Percentiles rank a stretch among this genome's conserved stretches.
Evolutionary conservation across 768 basidiomycete species (phyloP).

Genomic region (Chalciporus chontae): DNA sequence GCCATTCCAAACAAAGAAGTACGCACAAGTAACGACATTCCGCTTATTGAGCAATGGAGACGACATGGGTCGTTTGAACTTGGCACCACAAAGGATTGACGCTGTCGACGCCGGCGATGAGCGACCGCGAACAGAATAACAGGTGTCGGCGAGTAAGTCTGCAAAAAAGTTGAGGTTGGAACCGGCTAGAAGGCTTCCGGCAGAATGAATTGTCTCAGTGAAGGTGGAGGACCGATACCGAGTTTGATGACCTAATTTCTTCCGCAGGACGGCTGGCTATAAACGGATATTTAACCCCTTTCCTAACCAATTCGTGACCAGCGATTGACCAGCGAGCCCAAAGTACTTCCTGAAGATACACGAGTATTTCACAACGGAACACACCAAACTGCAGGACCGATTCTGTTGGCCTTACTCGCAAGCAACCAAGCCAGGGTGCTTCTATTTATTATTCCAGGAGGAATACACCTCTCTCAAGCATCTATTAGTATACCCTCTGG

Average conservation of each 20-base stretch:
- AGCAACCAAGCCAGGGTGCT: too few species aligned
- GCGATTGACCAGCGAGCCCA: too few species aligned
- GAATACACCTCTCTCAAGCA: too few species aligned
- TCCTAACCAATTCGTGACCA: too few species aligned
- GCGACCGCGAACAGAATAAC: not conserved
- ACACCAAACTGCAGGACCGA: too few species aligned
- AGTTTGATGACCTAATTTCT: not conserved
- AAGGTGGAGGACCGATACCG: not conserved
- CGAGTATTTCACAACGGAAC: too few species aligned
- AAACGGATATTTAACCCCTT: not conserved
- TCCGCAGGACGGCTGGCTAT: not conserved
- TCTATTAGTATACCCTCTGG: too few species aligned
- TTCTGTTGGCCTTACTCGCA: too few species aligned
- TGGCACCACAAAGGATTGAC: not conserved
- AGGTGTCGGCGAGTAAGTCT: not conserved
- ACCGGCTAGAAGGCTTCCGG: not conserved
- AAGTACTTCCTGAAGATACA: too few species aligned
- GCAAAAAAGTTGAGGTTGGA: not conserved
- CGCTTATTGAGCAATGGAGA: constrained; percentile 38
- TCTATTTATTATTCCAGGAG: too few species aligned
- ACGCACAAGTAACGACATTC: constrained; percentile 43
- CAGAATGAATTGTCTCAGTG: not conserved
- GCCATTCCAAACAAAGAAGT: not conserved
- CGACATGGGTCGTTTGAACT: constrained; percentile 13
- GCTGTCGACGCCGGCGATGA: not conserved